Conservation (phyloP, 345 rosid genomes). For the Fremontodendron californicum region DNA sequence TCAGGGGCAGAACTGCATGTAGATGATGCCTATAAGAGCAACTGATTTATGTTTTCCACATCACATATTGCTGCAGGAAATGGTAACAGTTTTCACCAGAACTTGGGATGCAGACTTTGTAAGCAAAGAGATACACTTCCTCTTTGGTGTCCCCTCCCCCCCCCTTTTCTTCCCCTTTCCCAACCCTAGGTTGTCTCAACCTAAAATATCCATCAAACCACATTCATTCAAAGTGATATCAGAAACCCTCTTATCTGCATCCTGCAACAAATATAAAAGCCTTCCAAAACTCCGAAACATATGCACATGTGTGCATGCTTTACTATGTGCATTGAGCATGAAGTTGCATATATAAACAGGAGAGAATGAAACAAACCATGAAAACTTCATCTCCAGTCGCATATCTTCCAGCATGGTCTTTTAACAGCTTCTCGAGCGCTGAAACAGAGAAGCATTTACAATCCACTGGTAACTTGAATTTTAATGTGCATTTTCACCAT, state of each 20-base stretch:
- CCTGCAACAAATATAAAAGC: neutral
- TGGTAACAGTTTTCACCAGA: neutral
- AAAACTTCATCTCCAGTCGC: conserved; percentile 73
- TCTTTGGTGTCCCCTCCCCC: neutral
- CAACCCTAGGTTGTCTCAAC: neutral
- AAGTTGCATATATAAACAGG: neutral
- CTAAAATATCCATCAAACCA: neutral
- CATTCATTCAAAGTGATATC: neutral
- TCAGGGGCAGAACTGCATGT: neutral
- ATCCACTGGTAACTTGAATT: neutral
- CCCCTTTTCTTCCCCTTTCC: neutral
- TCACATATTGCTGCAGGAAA: neutral
- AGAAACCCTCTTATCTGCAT: neutral
- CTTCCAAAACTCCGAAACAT: neutral
- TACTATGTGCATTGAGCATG: neutral
- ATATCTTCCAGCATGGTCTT: conserved; percentile 57
- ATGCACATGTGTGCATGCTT: neutral
- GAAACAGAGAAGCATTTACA: conserved; percentile 19
- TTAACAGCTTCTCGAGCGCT: conserved; percentile 73
- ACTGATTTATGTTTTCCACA: neutral
- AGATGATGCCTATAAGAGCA: neutral
- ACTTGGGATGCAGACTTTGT: neutral
- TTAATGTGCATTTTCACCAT: neutral
- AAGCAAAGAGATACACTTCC: neutral
- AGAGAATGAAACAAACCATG: conserved; percentile 39